phyloP scores from a whole-genome alignment of 805 yeast genomes.

The Yarrowia sp. region DNA sequence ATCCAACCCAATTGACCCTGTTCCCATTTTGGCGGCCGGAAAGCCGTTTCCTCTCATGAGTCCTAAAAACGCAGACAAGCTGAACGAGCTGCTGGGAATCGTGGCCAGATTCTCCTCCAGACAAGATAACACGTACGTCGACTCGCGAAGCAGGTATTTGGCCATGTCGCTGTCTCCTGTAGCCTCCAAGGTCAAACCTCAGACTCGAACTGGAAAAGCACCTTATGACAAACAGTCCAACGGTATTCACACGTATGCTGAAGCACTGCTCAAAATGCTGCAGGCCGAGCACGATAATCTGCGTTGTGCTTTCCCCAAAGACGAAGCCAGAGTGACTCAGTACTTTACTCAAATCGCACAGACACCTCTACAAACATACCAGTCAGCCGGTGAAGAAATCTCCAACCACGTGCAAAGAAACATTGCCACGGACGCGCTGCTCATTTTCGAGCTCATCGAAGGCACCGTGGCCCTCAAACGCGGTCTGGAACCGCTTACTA shows the following conservation, averaged over 20 bases:
- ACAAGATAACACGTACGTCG: slow-evolving; percentile 34
- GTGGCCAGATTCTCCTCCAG: slow-evolving; percentile 34
- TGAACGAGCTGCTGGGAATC: slow-evolving; percentile 45
- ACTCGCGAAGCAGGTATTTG: slow-evolving; percentile 28
- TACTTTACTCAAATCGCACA: slow-evolving; percentile 40
- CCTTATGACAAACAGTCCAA: slow-evolving; percentile 62
- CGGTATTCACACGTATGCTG: slow-evolving; percentile 54
- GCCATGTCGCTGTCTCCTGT: slow-evolving; percentile 30
- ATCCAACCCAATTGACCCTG: slow-evolving; percentile 47
- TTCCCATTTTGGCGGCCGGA: slow-evolving; percentile 41
- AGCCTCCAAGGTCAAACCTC: slow-evolving; percentile 28
- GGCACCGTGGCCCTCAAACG: slow-evolving; percentile 38
- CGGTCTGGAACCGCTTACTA: slow-evolving; percentile 29
- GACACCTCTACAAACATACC: slow-evolving; percentile 42
- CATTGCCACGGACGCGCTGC: slow-evolving; percentile 48
- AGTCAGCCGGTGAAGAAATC: slow-evolving; percentile 42
- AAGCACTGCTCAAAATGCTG: slow-evolving; percentile 49
- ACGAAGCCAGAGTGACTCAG: slow-evolving; percentile 34
- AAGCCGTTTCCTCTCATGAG: slow-evolving; percentile 38
- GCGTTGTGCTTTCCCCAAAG: slow-evolving; percentile 43
- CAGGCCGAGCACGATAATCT: slow-evolving; percentile 50
- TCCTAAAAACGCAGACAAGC: slow-evolving; percentile 36
- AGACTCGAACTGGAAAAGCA: slow-evolving; percentile 31
- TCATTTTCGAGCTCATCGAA: slow-evolving; percentile 60
- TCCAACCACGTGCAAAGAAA: slow-evolving; percentile 43